phyloP scores from a whole-genome alignment of 2,329 filamentous ascomycete genomes.

The Epichloe sp. region DNA sequence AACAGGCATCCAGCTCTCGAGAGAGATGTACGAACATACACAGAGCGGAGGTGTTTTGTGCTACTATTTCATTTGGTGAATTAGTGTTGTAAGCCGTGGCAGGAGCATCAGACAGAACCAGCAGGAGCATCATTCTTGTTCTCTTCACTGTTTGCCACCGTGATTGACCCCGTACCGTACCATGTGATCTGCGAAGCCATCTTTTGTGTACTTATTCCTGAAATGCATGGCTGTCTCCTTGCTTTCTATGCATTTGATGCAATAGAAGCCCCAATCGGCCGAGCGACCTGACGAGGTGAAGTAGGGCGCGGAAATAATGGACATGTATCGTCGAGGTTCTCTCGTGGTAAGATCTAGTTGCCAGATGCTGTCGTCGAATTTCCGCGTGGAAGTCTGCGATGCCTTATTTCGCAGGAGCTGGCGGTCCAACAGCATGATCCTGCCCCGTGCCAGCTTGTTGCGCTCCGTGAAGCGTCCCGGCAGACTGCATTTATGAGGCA shows the following conservation, averaged over 20 bases:
- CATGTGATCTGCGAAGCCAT: not conserved
- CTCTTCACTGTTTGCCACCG: no score
- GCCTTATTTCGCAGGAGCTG: not conserved
- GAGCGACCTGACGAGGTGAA: slow-evolving; percentile 2
- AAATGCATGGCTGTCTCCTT: slow-evolving; percentile 3
- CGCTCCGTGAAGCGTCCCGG: slow-evolving; percentile 5
- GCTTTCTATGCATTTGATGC: slow-evolving; percentile 5
- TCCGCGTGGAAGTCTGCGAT: not conserved
- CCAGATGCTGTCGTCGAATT: not conserved
- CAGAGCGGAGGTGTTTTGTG: no score
- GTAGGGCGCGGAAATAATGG: slow-evolving; percentile 8
- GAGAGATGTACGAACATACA: no score
- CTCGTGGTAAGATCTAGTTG: slow-evolving; percentile 2
- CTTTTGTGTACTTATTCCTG: slow-evolving; percentile 6
- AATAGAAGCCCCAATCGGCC: slow-evolving; percentile 8
- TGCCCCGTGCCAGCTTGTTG: slow-evolving; percentile 1
- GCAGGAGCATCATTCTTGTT: no score
- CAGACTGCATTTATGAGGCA: slow-evolving; percentile 3
- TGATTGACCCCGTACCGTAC: not conserved
- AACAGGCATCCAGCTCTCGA: no score
- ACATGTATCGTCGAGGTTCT: slow-evolving; percentile 8
- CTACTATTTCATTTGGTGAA: no score
- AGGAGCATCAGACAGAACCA: no score
- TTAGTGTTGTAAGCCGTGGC: no score
- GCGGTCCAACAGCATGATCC: slow-evolving; percentile 7